Evolutionary conservation across 345 rosid species (phyloP).

Genomic region (Eucalyptus guilfoylei): DNA sequence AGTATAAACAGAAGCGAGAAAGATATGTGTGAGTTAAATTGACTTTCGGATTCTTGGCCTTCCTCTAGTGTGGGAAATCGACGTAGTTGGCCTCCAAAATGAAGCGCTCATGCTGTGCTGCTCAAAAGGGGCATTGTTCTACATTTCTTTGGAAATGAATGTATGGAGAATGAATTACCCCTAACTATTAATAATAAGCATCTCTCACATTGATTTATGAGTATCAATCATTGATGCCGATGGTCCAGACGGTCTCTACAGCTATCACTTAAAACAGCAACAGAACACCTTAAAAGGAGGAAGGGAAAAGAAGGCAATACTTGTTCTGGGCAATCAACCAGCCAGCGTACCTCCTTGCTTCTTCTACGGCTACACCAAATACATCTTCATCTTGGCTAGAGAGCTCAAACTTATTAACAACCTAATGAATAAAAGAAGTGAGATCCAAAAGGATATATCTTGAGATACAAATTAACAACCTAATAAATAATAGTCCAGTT

Average conservation of each 20-base stretch:
- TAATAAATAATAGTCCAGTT: too few species aligned
- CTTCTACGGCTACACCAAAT: constrained; percentile 73
- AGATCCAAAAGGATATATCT: neutral
- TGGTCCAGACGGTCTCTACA: neutral
- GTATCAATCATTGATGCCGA: neutral
- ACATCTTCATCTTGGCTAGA: constrained; percentile 47
- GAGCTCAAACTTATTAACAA: constrained; percentile 63
- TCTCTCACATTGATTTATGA: neutral
- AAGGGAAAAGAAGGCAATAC: constrained; percentile 4
- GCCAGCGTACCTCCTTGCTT: constrained; percentile 68
- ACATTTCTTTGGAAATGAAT: too few species aligned
- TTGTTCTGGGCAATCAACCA: constrained; percentile 79
- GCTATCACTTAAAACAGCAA: neutral
- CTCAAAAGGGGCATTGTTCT: neutral
- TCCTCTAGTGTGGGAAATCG: too few species aligned
- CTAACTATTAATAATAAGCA: neutral
- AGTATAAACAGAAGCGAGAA: too few species aligned
- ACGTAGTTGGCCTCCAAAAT: too few species aligned
- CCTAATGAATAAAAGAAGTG: constrained; percentile 13
- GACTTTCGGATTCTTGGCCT: too few species aligned
- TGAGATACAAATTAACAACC: too few species aligned
- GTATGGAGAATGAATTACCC: neutral
- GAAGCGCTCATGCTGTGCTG: neutral
- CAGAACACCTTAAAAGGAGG: neutral
- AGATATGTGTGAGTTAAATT: too few species aligned